Conservation (phyloP, 78 protist genomes). For the Salpingoeca rosetta region DNA sequence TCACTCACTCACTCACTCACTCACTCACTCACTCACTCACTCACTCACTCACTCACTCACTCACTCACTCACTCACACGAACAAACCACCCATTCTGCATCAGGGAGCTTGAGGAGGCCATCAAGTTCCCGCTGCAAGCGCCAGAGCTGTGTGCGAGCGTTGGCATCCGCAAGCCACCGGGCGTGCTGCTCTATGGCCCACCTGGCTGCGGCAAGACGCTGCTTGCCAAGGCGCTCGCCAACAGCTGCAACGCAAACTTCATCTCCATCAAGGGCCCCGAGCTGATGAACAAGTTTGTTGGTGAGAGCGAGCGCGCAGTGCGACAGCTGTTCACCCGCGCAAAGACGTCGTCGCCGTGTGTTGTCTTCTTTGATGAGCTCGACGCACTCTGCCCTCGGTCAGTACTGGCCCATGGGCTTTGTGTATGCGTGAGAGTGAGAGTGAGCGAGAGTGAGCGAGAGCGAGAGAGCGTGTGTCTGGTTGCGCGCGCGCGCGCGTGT, state of each 20-base stretch:
- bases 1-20: too few species aligned
- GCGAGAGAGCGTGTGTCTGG: too few species aligned
- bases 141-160: constrained; percentile 7
- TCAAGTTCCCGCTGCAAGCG: constrained; percentile 44
- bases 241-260: constrained; percentile 82
- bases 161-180: constrained; percentile 11
- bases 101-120: constrained; percentile 53
- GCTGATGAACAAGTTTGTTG: constrained; percentile 96
- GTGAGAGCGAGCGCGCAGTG: constrained; percentile 97
- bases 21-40: too few species aligned
- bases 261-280: constrained; percentile 95
- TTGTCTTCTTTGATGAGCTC: constrained; percentile 98
- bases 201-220: constrained; percentile 99
- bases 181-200: constrained; percentile 75
- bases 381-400: constrained; percentile 92
- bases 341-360: constrained; percentile 85
- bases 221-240: constrained; percentile 91
- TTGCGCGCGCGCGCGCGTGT: too few species aligned
- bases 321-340: constrained; percentile 85
- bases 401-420: constrained; percentile 19
- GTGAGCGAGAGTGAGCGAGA: too few species aligned
- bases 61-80: too few species aligned
- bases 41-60: too few species aligned
- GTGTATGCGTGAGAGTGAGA: too few species aligned
- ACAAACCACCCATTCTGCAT: too few species aligned